Percentiles rank a stretch among this genome's conserved stretches.
phyloP scores from a whole-genome alignment of 805 yeast genomes.

The Hanseniaspora taiwanica region DNA sequence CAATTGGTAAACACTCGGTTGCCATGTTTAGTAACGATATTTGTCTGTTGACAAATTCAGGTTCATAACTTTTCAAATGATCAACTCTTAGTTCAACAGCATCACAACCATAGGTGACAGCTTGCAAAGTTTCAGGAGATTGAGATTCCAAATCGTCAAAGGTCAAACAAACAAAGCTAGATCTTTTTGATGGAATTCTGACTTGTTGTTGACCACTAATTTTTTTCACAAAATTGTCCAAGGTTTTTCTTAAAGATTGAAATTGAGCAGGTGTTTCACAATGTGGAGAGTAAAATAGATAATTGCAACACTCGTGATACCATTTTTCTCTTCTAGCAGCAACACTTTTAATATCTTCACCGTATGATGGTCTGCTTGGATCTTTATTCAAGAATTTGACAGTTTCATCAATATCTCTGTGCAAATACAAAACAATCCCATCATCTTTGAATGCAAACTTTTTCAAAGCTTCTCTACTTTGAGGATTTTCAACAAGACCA shows the following conservation, averaged over 20 bases:
- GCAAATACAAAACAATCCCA: constrained; percentile 82
- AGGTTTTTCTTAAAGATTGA: constrained; percentile 40
- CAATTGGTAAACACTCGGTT: constrained; percentile 53
- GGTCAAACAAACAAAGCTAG: constrained; percentile 64
- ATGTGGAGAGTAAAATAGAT: constrained; percentile 63
- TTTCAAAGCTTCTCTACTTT: constrained; percentile 52
- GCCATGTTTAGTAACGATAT: constrained; percentile 53
- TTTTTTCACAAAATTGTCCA: constrained; percentile 41
- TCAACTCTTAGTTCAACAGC: constrained; percentile 83
- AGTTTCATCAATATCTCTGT: constrained; percentile 74
- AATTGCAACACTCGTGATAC: constrained; percentile 73
- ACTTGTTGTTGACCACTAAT: constrained; percentile 42
- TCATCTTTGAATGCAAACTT: constrained; percentile 34
- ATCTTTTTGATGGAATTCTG: constrained; percentile 27
- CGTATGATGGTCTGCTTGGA: constrained; percentile 77
- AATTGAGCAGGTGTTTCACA: constrained; percentile 45
- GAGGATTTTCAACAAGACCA: constrained; percentile 72
- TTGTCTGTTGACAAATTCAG: constrained; percentile 57
- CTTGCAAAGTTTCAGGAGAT: constrained; percentile 31
- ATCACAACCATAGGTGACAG: constrained; percentile 51
- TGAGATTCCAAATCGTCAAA: constrained; percentile 41
- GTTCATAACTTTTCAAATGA: constrained; percentile 37
- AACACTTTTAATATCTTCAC: constrained; percentile 65
- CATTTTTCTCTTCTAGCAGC: constrained; percentile 72
- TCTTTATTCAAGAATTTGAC: constrained; percentile 63